Evolutionary conservation across 2,329 filamentous ascomycete species (phyloP), one percentile per base, ranked within the genome.

Genomic region (Ascochyta lentis): DNA sequence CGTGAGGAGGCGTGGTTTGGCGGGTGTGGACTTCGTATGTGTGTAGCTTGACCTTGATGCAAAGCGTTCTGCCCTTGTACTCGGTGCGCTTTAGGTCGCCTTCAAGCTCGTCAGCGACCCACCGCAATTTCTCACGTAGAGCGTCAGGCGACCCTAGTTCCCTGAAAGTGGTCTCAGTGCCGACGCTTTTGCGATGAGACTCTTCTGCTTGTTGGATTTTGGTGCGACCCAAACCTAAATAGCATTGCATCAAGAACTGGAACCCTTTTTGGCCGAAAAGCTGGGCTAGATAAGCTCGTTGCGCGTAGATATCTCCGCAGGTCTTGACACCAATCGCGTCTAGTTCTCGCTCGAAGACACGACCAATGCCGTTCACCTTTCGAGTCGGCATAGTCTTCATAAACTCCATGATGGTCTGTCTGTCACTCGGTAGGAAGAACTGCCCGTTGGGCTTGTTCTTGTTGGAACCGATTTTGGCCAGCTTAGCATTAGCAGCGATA

Each of bases 381-480:
- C 95, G 85, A 0, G 92, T 92, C 0, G 93, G 89, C 23, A 99
- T 80, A 27, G 88, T 84, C 10, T 84, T 83, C 89, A 98, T 96
- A 70, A 97, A 98, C 0, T 83, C 78, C 84, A 98, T 87, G 56
- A 99, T 92, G 0, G 86, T 83, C 24, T 79, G 77, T 9, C 93
- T 84, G 37, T 96, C 88, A 48, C 83, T 90, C 0, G 89, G 83
- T 1, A 98, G 79, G 9, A 85, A 78, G 65, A 89, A 98, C 70
- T 98, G 95, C 0, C 95, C 95, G 66, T 99, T 96, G 0, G 95
- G 95, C 71, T 99, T 99, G 76, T 98, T 97, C 74, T 89, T 86
- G 71, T 99, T 97, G 16, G 92, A 96, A 66, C 90, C 92, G 29
- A 99, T 96, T 76, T 99, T 99, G 27, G 95, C 94, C 13, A 99